Evolutionary conservation across 2,329 filamentous ascomycete species (phyloP), one percentile per base, ranked within the genome.

Genomic region (Neofusicoccum kwambonambiense): DNA sequence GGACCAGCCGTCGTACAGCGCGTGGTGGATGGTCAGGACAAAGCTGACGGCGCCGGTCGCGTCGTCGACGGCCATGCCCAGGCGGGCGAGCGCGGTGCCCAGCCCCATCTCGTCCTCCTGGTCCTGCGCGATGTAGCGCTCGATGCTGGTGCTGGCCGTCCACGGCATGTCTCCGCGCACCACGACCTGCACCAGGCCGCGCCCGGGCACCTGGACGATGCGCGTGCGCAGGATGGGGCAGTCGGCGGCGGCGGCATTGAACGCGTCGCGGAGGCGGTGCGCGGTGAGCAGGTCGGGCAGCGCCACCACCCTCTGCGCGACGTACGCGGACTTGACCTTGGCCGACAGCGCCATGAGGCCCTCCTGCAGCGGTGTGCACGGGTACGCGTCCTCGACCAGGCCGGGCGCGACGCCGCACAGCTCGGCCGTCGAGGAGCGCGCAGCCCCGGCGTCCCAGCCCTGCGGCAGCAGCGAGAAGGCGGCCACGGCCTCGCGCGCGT

Each of bases 341-440:
- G 79, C 77, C 3, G 84, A 83, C 4, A 86, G 71, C 0, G 83
- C 82, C 75, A 87, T 81, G 2, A 87, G 77, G 1, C 81, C 83
- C 69, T 85, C 83, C 66, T 87, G 84, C 1, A 85, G 74, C 0
- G 83, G 80, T 0, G 83, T 84, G 72, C 83, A 85, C 1, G 84
- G 84, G 61, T 84, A 86, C 0, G 84, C 71, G 65, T 87, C 84
- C 56, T 84, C 81, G 17, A 78, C 68, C 0, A 63, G 60, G 5
- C 45, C 47, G 13, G 70, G 63, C 35, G 7, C 8, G 35, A 39
- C 12, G 35, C 35, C 35, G 35, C 35, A 39, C 35, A 39, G 37
- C 37, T 39, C 37, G 35, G 37, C 37, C 22, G 22, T 22, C 22
- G 22, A 39, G 37, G 6, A 39, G 7, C 37, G 37, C 6, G 6